Percentiles rank a stretch among this genome's conserved stretches.
Conservation (phyloP, 2,329 filamentous ascomycete species). For the Penicillium sp. region DNA sequence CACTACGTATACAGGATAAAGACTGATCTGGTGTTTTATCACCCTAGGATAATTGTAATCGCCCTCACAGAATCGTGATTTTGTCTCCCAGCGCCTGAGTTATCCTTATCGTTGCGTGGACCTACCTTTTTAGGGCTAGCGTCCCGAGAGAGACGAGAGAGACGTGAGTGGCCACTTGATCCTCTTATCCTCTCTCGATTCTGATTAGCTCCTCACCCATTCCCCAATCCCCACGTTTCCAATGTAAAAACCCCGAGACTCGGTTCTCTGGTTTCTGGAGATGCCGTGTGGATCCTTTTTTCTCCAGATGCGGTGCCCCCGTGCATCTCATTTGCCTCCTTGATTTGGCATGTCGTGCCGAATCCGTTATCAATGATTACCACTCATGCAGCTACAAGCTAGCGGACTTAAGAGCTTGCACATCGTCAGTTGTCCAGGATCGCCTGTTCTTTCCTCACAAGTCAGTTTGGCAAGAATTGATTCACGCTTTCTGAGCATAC, state of each 20-base stretch:
- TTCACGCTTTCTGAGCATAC: neutral
- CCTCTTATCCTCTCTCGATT: neutral
- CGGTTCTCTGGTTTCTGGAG: constrained; percentile 20
- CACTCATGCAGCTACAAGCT: constrained; percentile 14
- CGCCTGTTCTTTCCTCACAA: constrained; percentile 14
- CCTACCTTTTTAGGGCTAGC: constrained; percentile 30
- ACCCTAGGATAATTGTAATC: neutral
- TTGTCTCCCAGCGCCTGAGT: neutral
- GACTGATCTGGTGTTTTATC: neutral
- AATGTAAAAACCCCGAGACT: constrained; percentile 8
- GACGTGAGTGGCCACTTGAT: neutral
- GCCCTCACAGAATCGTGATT: neutral
- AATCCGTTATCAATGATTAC: constrained; percentile 19
- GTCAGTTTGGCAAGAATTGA: neutral
- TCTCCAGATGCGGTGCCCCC: constrained; percentile 16
- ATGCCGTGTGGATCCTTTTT: constrained; percentile 22
- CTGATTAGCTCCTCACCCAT: neutral
- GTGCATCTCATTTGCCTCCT: constrained; percentile 20
- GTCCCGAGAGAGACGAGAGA: neutral
- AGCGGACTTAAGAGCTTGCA: constrained; percentile 23
- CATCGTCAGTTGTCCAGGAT: constrained; percentile 19
- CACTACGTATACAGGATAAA: neutral
- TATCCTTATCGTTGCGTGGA: constrained; percentile 25
- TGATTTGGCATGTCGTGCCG: constrained; percentile 27
- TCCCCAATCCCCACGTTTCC: neutral